Conservation (phyloP, 352 stramenopile species). For the Globisporangium camurandrum region DNA sequence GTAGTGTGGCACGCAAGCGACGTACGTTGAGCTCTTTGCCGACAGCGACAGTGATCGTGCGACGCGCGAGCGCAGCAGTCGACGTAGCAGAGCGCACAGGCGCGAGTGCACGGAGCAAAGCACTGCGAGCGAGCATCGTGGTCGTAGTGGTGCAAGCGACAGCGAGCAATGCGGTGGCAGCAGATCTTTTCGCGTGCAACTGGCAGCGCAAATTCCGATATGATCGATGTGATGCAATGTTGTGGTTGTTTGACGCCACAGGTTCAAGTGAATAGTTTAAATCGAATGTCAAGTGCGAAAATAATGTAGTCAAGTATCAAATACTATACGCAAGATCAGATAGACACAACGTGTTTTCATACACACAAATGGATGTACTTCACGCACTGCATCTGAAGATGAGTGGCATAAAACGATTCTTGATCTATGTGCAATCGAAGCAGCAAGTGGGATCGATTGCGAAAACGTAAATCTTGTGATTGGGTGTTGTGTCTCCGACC, state of each 20-base stretch:
- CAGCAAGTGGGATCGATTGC: not conserved
- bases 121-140: slow-evolving; percentile 10
- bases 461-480: slow-evolving; percentile 1
- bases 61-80: not conserved
- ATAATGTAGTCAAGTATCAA: no score
- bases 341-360: no score
- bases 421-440: not conserved
- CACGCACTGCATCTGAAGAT: no score
- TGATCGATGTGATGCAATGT: not conserved
- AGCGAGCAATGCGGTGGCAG: no score
- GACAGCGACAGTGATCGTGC: slow-evolving; percentile 19
- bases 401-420: no score
- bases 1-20: not conserved
- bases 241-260: not conserved
- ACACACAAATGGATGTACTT: no score
- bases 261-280: not conserved
- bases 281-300: no score
- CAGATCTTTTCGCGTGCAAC: not conserved
- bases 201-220: slow-evolving; percentile 4
- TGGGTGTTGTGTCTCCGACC: not conserved
- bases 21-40: slow-evolving; percentile 23
- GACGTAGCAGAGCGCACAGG: not conserved
- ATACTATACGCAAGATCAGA: no score
- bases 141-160: not conserved
- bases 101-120: slow-evolving; percentile 6